A percentile compares a stretch with the other conserved stretches of the same genome.
Evolutionary conservation across 345 rosid species (phyloP).

Genomic region (Hibiscus trionum): DNA sequence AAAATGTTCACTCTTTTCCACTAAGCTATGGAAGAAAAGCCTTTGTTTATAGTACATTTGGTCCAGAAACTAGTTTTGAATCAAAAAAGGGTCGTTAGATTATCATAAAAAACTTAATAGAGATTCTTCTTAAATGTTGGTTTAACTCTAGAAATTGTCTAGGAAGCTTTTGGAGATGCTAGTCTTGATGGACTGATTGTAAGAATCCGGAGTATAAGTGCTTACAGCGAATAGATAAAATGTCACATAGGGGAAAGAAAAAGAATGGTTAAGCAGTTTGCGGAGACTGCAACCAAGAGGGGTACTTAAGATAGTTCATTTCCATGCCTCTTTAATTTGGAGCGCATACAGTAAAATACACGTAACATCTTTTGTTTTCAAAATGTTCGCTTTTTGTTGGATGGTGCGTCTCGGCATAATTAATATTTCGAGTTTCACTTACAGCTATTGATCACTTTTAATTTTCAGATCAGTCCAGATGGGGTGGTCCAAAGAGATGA

Average conservation of each 20-base stretch:
- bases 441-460: conserved; percentile 9
- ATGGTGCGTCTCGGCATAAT: not conserved
- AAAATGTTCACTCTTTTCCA: not conserved
- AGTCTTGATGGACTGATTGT: not conserved
- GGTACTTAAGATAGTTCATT: not conserved
- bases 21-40: not conserved
- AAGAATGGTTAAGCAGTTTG: not conserved
- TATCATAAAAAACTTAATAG: not conserved
- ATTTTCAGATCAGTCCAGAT: conserved; percentile 65
- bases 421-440: not conserved
- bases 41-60: not conserved
- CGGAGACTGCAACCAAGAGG: not conserved
- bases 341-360: not conserved
- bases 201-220: not conserved
- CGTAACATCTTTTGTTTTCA: not conserved
- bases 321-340: not conserved
- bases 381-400: not conserved
- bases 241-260: not conserved
- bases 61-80: not conserved
- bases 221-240: not conserved
- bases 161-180: not conserved
- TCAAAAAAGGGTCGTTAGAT: not conserved
- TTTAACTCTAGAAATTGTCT: not conserved
- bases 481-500: conserved; percentile 78
- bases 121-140: not conserved